Conservation (phyloP, 306 rosid species). For the Canavalia ensiformis region DNA sequence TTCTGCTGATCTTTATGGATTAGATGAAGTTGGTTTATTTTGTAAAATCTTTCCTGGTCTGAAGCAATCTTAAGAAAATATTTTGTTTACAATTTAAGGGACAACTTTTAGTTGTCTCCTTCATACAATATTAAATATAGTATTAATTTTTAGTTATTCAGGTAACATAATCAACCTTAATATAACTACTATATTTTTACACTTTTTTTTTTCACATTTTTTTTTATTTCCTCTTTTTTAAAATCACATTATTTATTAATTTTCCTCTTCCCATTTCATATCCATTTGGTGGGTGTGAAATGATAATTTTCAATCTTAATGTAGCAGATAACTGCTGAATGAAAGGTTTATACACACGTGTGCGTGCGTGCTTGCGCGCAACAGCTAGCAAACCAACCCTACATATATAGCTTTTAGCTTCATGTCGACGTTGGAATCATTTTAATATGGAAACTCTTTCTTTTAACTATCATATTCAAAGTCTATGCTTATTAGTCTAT, state of each 20-base stretch:
- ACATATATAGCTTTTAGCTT: conserved; percentile 20
- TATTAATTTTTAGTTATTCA: too few species aligned
- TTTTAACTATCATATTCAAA: conserved; percentile 33
- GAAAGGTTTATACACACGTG: conserved; percentile 33
- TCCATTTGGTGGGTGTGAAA: too few species aligned
- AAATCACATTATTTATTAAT: not conserved
- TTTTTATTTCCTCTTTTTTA: too few species aligned
- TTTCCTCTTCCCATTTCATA: not conserved
- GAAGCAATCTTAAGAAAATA: too few species aligned
- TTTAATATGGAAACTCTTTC: conserved; percentile 1
- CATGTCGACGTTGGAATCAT: conserved; percentile 45
- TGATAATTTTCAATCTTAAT: too few species aligned
- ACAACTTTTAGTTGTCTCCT: too few species aligned
- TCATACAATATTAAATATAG: too few species aligned
- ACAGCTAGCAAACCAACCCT: conserved; percentile 45
- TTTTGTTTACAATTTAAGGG: too few species aligned
- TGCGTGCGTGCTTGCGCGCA: conserved; percentile 33
- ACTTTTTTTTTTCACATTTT: too few species aligned
- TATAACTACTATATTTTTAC: too few species aligned
- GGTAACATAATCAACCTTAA: not conserved
- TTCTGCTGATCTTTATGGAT: conserved; percentile 4
- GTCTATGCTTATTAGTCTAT: conserved; percentile 35
- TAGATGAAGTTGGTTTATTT: not conserved
- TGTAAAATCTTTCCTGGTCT: too few species aligned
- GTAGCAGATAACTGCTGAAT: not conserved